These are phyloP conservation scores for Candida maesae DNA, from an alignment of 805 yeast genomes.

Conservation along the genomic window DNA sequence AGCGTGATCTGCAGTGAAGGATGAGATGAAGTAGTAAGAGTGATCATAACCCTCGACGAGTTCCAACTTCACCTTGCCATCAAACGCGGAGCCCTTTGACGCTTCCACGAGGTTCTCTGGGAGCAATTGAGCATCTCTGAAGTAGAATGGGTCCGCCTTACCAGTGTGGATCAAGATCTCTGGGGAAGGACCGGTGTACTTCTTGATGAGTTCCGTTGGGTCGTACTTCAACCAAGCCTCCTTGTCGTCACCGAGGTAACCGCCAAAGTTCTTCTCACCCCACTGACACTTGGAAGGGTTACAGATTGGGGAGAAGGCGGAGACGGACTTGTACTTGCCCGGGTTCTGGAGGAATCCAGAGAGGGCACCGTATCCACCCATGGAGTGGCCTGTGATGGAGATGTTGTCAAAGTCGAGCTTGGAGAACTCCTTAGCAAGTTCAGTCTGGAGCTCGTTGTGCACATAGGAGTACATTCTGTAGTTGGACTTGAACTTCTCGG, in stretches of 20 bases:
- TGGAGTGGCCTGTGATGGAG: slow-evolving; percentile 93
- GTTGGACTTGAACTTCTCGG: slow-evolving; percentile 63
- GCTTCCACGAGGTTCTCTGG: slow-evolving; percentile 68
- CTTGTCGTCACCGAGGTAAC: slow-evolving; percentile 62
- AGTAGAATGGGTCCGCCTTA: slow-evolving; percentile 67
- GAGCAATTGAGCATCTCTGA: slow-evolving; percentile 56
- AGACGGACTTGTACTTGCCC: slow-evolving; percentile 68
- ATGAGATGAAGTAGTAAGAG: slow-evolving; percentile 78
- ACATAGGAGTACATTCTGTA: slow-evolving; percentile 88
- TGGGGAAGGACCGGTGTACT: slow-evolving; percentile 47
- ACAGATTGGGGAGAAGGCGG: slow-evolving; percentile 88
- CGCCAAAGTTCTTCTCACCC: slow-evolving; percentile 83
- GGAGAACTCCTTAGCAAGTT: slow-evolving; percentile 36
- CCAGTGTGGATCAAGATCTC: slow-evolving; percentile 85
- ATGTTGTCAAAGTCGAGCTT: slow-evolving; percentile 59
- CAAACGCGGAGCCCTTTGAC: slow-evolving; percentile 52
- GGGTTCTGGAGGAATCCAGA: slow-evolving; percentile 65
- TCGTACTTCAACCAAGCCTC: slow-evolving; percentile 68
- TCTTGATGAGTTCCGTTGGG: slow-evolving; percentile 70
- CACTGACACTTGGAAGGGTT: slow-evolving; percentile 78
- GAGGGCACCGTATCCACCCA: slow-evolving; percentile 97
- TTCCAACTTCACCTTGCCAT: slow-evolving; percentile 54
- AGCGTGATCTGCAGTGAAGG: slow-evolving; percentile 81
- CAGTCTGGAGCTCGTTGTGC: slow-evolving; percentile 57
- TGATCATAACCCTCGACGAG: slow-evolving; percentile 86